These are phyloP conservation scores for Metschnikowia rubicola DNA, from an alignment of 805 yeast genomes.

Conservation along the genomic window DNA sequence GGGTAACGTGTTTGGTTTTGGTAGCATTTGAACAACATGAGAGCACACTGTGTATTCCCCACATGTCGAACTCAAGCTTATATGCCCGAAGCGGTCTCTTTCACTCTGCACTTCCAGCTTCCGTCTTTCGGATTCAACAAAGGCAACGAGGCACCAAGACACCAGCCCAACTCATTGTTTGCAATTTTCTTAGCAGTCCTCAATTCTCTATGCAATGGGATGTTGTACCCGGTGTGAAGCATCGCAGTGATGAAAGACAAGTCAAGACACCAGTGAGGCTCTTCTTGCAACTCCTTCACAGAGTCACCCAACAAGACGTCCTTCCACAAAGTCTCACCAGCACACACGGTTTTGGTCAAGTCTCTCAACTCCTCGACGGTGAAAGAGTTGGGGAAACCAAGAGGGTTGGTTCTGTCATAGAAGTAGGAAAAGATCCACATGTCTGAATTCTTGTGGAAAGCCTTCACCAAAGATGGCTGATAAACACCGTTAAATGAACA, in stretches of 20 bases:
- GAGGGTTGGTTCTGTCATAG: conserved; percentile 89
- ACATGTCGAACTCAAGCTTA: not conserved
- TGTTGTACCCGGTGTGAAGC: conserved; percentile 94
- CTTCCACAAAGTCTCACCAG: conserved; percentile 77
- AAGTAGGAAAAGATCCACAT: conserved; percentile 90
- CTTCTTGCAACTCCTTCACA: conserved; percentile 59
- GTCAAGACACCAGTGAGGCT: conserved; percentile 95
- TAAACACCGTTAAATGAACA: conserved; percentile 97
- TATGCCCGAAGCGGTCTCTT: conserved; percentile 12
- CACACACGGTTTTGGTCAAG: conserved; percentile 79
- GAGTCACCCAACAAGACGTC: conserved; percentile 65
- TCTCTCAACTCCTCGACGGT: conserved; percentile 80
- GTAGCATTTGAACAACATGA: not conserved
- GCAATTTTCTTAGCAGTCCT: conserved; percentile 88
- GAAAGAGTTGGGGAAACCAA: conserved; percentile 92
- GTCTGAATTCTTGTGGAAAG: conserved; percentile 72
- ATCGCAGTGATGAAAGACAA: conserved; percentile 85
- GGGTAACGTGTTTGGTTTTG: no score
- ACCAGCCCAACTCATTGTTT: conserved; percentile 95
- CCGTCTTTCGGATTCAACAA: conserved; percentile 58
- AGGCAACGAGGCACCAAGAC: conserved; percentile 95
- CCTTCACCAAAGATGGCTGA: conserved; percentile 83
- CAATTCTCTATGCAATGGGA: conserved; percentile 84
- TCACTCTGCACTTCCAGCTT: conserved; percentile 67
- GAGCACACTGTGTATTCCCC: not conserved